Conservation (phyloP, 140 eudicot species). For the Erigeron philadelphicus region DNA sequence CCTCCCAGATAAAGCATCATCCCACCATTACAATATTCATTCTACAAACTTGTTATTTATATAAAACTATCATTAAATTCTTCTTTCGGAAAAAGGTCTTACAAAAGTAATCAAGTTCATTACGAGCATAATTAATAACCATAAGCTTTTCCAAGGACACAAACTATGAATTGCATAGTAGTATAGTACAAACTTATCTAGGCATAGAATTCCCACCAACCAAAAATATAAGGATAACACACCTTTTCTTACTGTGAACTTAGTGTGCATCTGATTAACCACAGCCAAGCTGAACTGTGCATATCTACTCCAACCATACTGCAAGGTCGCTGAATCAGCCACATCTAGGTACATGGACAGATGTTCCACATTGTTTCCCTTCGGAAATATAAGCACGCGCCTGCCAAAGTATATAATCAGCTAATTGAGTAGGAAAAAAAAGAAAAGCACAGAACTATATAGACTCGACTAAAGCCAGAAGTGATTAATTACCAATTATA, state of each 20-base stretch:
- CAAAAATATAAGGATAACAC: slow-evolving; percentile 9
- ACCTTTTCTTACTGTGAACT: slow-evolving; percentile 71
- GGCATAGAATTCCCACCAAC: slow-evolving; percentile 14
- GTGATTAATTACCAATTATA: slow-evolving; percentile 59
- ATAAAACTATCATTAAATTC: not conserved
- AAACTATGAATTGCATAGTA: not conserved
- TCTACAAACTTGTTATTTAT: not conserved
- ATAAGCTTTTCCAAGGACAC: not conserved
- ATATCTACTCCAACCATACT: slow-evolving; percentile 92
- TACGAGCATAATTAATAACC: slow-evolving; percentile 4
- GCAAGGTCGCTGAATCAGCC: slow-evolving; percentile 69
- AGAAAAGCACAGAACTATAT: not conserved
- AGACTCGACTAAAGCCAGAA: not conserved
- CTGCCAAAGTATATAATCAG: slow-evolving; percentile 32
- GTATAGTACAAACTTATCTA: slow-evolving; percentile 12
- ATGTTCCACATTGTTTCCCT: slow-evolving; percentile 88
- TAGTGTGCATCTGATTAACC: slow-evolving; percentile 62
- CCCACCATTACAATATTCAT: not conserved
- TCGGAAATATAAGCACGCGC: slow-evolving; percentile 85
- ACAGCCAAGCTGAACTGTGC: slow-evolving; percentile 86
- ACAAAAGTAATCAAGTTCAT: not conserved
- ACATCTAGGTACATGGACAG: slow-evolving; percentile 92
- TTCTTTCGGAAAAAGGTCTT: not conserved
- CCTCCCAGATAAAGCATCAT: slow-evolving; percentile 9
- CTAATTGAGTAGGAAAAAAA: not conserved